Evolutionary conservation across 192 early-diverging fungal species (phyloP).

Genomic region (Coemansia sp.): DNA sequence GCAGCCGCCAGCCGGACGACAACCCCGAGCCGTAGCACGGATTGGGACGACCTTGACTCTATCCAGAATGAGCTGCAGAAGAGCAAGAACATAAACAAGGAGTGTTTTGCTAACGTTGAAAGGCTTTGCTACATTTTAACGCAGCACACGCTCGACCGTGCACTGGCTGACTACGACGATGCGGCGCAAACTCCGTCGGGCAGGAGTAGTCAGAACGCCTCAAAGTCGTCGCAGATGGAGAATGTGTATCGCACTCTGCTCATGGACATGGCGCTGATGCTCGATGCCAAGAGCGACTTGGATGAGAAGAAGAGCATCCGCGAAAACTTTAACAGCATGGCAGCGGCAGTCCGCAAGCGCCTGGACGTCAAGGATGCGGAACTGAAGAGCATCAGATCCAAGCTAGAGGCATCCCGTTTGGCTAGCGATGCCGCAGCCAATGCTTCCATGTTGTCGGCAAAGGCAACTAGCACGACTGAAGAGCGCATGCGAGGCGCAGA

Average conservation of each 20-base stretch:
- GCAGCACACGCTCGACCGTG: slow-evolving; percentile 35
- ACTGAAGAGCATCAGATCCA: slow-evolving; percentile 11
- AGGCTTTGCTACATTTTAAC: slow-evolving; percentile 33
- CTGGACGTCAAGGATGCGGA: slow-evolving; percentile 23
- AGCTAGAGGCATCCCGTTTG: slow-evolving; percentile 17
- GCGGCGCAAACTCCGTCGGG: neutral
- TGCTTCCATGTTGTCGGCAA: slow-evolving; percentile 12
- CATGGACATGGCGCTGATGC: slow-evolving; percentile 27
- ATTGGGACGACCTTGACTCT: slow-evolving; percentile 49
- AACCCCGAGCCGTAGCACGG: slow-evolving; percentile 36
- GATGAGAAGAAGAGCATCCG: slow-evolving; percentile 41
- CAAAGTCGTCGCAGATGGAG: slow-evolving; percentile 1
- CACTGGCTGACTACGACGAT: slow-evolving; percentile 12
- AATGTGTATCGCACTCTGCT: slow-evolving; percentile 45
- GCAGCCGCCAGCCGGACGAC: slow-evolving; percentile 14
- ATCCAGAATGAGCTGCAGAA: slow-evolving; percentile 36
- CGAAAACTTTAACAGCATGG: slow-evolving; percentile 44
- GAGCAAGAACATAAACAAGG: slow-evolving; percentile 22
- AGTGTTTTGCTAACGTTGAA: slow-evolving; percentile 37
- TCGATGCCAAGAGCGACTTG: slow-evolving; percentile 33
- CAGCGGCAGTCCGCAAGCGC: slow-evolving; percentile 30
- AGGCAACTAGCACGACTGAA: slow-evolving; percentile 8
- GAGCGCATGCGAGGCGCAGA: slow-evolving; percentile 16
- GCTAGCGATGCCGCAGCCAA: slow-evolving; percentile 10
- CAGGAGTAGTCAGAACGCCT: neutral